Evolutionary conservation across 805 yeast genomes (phyloP).

Genomic region (Brettanomyces custersianus): DNA sequence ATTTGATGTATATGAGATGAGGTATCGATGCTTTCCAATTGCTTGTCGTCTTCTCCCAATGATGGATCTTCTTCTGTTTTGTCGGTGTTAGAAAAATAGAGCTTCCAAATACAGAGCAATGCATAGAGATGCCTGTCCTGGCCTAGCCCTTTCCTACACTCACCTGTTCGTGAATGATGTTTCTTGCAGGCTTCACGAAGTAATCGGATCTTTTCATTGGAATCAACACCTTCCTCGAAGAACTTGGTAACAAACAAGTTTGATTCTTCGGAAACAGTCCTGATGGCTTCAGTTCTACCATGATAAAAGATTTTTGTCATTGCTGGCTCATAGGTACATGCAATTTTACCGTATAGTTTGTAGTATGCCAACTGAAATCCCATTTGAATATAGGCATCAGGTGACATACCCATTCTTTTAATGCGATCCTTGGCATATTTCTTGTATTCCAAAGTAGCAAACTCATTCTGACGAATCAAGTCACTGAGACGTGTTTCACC

Average conservation of each 20-base stretch:
- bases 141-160: conserved; percentile 73
- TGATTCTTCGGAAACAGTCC: conserved; percentile 76
- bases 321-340: conserved; percentile 92
- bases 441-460: conserved; percentile 68
- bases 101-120: conserved; percentile 77
- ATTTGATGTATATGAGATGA: conserved; percentile 28
- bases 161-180: conserved; percentile 60
- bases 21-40: conserved; percentile 17
- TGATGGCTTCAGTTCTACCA: conserved; percentile 88
- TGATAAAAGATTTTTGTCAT: conserved; percentile 85
- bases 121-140: conserved; percentile 90
- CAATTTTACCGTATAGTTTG: conserved; percentile 86
- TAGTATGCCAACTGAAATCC: conserved; percentile 89
- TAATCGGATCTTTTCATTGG: conserved; percentile 48
- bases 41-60: conserved; percentile 23
- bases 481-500: conserved; percentile 88
- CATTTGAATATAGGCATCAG: conserved; percentile 93
- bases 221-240: conserved; percentile 55
- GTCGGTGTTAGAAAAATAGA: conserved; percentile 32
- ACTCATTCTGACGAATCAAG: conserved; percentile 82
- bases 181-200: conserved; percentile 61
- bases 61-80: conserved; percentile 15
- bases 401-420: conserved; percentile 79
- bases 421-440: conserved; percentile 67
- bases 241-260: conserved; percentile 77